Conservation (phyloP, 805 yeast genomes). For the Candida sphagnicola region DNA sequence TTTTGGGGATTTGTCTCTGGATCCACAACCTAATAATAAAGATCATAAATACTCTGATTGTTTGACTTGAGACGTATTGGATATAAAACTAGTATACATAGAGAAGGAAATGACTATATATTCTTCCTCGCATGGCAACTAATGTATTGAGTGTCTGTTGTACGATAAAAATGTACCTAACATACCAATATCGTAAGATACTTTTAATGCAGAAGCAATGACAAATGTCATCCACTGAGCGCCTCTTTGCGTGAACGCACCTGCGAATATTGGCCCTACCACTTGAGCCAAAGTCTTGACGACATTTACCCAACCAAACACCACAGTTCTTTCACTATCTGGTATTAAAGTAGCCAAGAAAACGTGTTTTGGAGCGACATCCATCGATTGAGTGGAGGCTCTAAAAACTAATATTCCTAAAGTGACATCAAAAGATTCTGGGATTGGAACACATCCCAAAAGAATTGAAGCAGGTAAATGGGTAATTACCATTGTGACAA, state of each 20-base stretch:
- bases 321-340: conserved; percentile 39
- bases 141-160: conserved; percentile 19
- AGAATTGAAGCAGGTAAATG: conserved; percentile 43
- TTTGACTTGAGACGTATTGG: no score
- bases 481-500: conserved; percentile 41
- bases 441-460: conserved; percentile 36
- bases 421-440: conserved; percentile 27
- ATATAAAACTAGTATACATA: no score
- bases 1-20: no score
- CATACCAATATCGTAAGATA: conserved; percentile 39
- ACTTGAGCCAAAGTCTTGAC: conserved; percentile 39
- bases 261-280: conserved; percentile 41
- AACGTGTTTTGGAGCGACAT: conserved; percentile 45
- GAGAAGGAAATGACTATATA: no score
- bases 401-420: conserved; percentile 29
- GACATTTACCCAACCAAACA: conserved; percentile 43
- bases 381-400: conserved; percentile 44
- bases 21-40: no score
- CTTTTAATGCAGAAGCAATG: conserved; percentile 37
- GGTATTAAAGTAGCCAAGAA: conserved; percentile 40
- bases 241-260: conserved; percentile 30
- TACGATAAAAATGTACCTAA: conserved; percentile 22
- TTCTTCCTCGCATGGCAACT: no score
- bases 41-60: no score
- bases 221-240: conserved; percentile 41